Base-by-base conservation (phyloP, 345 rosid genomes). In the Corymbia maculata region DNA sequence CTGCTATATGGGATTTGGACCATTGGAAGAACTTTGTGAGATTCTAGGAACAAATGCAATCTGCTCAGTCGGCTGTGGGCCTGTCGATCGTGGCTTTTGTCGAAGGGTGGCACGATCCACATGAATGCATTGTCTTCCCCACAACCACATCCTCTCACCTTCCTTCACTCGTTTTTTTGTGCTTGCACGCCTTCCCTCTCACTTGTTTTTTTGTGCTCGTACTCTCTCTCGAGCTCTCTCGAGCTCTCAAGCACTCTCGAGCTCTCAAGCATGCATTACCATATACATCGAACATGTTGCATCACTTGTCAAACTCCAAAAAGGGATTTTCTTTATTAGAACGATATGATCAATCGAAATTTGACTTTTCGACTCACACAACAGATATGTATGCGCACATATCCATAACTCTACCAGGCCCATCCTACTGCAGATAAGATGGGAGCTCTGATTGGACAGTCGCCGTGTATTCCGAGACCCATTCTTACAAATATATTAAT, bases 71-170 rank as follows among this genome's bases (percentile, higher is more conserved):
- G 26, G 24, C 30, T 30, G 89, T 68, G 91, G 91, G 88, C 85
- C 88, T 52, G 47, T 75, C 36, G 32, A 80, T 28, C 49, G 55
- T 36, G 45, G 55, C 79, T 86, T 89, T 84, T 85, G 89, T 21
- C 66, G 57, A 22, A 47, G 66, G 55, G 52, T 61, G 91, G 88
- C 85, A 86, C 91, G 79, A 36, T 89, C 86, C 52, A 85, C 92
- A 75, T 85, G 92, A 86, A 44, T 44, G 85, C 55, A 75, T 55
- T 90, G 93, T 88, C 91, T 70, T 9, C 66, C 91, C 86, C 61
- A 36, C 52, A 55, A 82, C 51, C 88, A 85, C 87, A 47, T 87
- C 91, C 91, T 28, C 88, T 44, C 16, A 51, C 55, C 86, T 85
- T 85, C 26, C 26, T 66, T 82, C 51, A 13, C 32, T 14, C 47